phyloP scores from a whole-genome alignment of 176 grass and related monocot species.

The Zoysia pacifica region DNA sequence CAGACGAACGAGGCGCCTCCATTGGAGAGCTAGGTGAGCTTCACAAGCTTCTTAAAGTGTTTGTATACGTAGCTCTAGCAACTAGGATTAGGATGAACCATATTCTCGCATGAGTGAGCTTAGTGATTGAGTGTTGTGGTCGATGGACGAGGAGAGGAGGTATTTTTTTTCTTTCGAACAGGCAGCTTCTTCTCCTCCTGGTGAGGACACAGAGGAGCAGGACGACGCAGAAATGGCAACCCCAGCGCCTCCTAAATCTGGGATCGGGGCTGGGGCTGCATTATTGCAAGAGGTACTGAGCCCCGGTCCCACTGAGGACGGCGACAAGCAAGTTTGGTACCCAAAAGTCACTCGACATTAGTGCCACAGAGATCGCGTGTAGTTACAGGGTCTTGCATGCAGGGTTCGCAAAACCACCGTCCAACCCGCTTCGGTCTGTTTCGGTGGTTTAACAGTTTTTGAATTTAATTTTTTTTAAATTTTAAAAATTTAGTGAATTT shows the following conservation, averaged over 20 bases:
- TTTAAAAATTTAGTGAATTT: too few relatives aligned
- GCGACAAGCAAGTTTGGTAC: conserved; percentile 43
- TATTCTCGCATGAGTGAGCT: too few relatives aligned
- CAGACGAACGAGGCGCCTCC: conserved; percentile 5
- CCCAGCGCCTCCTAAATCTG: conserved; percentile 34
- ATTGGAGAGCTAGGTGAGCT: conserved; percentile 9
- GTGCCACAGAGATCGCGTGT: conserved; percentile 42
- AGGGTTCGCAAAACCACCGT: too few relatives aligned
- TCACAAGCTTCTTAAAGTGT: neutral
- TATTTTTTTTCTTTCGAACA: too few relatives aligned
- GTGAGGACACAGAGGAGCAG: too few relatives aligned
- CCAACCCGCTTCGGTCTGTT: too few relatives aligned
- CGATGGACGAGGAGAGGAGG: too few relatives aligned
- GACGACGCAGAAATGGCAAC: conserved; percentile 20
- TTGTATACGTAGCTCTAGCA: neutral
- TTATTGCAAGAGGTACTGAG: conserved; percentile 39
- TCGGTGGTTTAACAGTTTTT: too few relatives aligned
- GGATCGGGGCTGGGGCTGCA: conserved; percentile 7
- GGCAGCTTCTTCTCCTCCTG: too few relatives aligned
- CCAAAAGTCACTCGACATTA: conserved; percentile 34
- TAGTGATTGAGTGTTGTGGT: too few relatives aligned
- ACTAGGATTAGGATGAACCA: too few relatives aligned
- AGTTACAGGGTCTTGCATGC: conserved; percentile 6
- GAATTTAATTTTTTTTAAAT: too few relatives aligned
- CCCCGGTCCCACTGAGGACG: neutral